Evolutionary conservation across 805 yeast species (phyloP).

Genomic region (Millerago galiae): DNA sequence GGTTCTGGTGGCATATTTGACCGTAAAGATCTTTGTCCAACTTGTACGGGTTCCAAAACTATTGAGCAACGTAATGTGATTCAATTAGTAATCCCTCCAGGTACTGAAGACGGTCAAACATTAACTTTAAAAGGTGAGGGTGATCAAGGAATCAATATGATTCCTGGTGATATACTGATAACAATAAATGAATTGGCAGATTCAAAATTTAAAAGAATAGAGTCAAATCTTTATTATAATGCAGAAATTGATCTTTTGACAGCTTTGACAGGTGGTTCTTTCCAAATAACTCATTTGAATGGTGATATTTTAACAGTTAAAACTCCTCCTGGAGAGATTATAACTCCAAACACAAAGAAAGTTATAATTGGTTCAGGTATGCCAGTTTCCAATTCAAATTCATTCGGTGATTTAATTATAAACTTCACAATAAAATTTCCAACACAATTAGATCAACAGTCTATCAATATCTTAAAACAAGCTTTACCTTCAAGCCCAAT

Average conservation of each 20-base stretch:
- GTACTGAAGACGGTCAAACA: constrained; percentile 45
- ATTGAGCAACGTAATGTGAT: constrained; percentile 43
- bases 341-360: constrained; percentile 43
- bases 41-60: constrained; percentile 41
- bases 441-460: constrained; percentile 58
- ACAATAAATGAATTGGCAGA: constrained; percentile 36
- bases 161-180: constrained; percentile 65
- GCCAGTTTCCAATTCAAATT: constrained; percentile 35
- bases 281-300: constrained; percentile 33
- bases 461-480: constrained; percentile 59
- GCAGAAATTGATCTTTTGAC: constrained; percentile 45
- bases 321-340: constrained; percentile 44
- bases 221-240: constrained; percentile 37
- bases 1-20: constrained; percentile 35
- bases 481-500: constrained; percentile 71
- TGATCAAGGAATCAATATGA: constrained; percentile 52
- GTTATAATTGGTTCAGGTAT: constrained; percentile 49
- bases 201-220: constrained; percentile 34
- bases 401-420: constrained; percentile 50
- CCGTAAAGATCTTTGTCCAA: constrained; percentile 29
- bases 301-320: constrained; percentile 32
- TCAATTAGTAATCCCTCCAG: constrained; percentile 48
- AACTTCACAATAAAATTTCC: constrained; percentile 59
- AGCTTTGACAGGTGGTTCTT: constrained; percentile 51
- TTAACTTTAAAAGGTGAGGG: constrained; percentile 54